Base-by-base conservation (phyloP, 257 asterid species). In the Linaria vulgaris region DNA sequence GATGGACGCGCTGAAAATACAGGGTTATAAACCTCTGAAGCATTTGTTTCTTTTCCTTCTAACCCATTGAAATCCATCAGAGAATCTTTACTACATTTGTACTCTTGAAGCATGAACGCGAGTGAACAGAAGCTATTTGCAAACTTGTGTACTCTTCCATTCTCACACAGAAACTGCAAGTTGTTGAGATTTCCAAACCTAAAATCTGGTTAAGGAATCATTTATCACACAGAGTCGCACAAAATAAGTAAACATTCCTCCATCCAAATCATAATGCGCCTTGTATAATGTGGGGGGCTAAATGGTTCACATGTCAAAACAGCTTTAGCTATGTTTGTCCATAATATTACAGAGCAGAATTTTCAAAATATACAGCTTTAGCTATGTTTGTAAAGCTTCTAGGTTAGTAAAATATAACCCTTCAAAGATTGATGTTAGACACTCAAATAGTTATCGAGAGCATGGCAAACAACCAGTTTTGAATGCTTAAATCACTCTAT, bases 91-190 rank as follows among this genome's bases (percentile, higher is more conserved):
- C 41, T 57, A 37, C 54, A 68, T 64, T 74, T 77, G 75, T 78
- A 78, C 66, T 87, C 97, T 75, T 90, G 99, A 77, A 94, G 80
- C 86, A 82, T 80, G 79, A 89, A 89, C 34, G 96, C 89, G 12
- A 88, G 86, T n/a, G 99, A 89, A 77, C 96, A 90, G 73, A 94
- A 94, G 82, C 96, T 89, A 81, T 94, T 94, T 31, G 99, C 95
- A 74, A 94, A 87, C 59, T 94, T 94, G 41, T 89, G 97, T 51
- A 90, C 86, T 69, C 99, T 84, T 77, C 99, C 99, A 76, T 94
- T 94, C 85, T 92, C 99, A 45, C 87, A 94, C 30, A 94, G 81
- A 77, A 94, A 94, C 82, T 90, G 97, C 79, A 94, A 87, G 79
- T 92, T 92, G 83, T 78, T 85, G 81, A 85, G 78, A 84, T 94